A percentile compares a stretch with the other conserved stretches of the same genome.
Conservation (phyloP, 2,329 filamentous ascomycete genomes). For the Fusarium sp. region DNA sequence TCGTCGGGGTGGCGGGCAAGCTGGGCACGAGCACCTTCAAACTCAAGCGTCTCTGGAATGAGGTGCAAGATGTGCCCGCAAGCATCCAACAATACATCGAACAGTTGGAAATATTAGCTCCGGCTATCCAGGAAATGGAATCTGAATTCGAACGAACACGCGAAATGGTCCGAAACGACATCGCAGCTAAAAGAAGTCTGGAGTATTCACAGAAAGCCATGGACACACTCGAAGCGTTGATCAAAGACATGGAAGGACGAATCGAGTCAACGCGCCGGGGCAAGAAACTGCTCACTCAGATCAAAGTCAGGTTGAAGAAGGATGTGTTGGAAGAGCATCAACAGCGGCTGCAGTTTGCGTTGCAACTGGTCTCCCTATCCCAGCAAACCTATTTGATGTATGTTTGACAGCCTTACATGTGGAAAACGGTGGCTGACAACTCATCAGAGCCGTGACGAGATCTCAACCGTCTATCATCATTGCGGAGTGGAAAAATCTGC, state of each 20-base stretch:
- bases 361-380: slow-evolving; percentile 13
- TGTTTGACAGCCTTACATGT: too few relatives aligned
- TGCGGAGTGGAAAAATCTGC: slow-evolving; percentile 1
- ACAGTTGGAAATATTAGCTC: not conserved
- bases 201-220: slow-evolving; percentile 17
- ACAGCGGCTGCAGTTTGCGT: not conserved
- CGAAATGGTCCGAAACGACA: not conserved
- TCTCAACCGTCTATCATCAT: slow-evolving; percentile 4
- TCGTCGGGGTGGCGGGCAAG: slow-evolving; percentile 27
- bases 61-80: slow-evolving; percentile 18
- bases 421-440: too few relatives aligned
- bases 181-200: slow-evolving; percentile 1
- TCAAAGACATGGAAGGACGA: slow-evolving; percentile 10
- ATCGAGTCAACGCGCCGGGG: not conserved
- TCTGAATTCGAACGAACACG: slow-evolving; percentile 5
- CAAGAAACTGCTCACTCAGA: not conserved
- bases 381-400: slow-evolving; percentile 29
- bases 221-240: not conserved
- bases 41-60: slow-evolving; percentile 32
- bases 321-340: slow-evolving; percentile 17
- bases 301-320: slow-evolving; percentile 20
- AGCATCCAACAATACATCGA: slow-evolving; percentile 12
- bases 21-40: slow-evolving; percentile 10
- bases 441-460: slow-evolving; percentile 12
- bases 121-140: slow-evolving; percentile 8